These are phyloP conservation scores for Cladosporium sp. DNA, from an alignment of 2,329 filamentous ascomycete genomes.

Conservation along the genomic window DNA sequence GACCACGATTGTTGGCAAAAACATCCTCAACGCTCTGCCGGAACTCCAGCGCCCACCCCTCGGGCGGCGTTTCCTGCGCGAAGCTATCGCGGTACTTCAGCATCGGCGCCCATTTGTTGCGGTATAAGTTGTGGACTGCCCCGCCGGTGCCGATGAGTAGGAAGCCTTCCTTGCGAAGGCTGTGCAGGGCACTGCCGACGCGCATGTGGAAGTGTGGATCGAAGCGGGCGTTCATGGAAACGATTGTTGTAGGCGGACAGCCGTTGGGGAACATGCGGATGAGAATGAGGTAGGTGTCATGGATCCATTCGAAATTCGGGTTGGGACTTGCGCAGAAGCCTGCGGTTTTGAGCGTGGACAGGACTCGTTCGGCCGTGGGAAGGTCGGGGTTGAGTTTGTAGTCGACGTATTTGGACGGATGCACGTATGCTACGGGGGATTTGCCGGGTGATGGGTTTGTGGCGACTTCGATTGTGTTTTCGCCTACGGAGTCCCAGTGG, in stretches of 20 bases:
- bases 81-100: slow-evolving; percentile 59
- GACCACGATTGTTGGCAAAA: slow-evolving; percentile 50
- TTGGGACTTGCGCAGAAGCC: slow-evolving; percentile 54
- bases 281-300: slow-evolving; percentile 65
- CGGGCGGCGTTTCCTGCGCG: slow-evolving; percentile 55
- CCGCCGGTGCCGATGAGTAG: slow-evolving; percentile 58
- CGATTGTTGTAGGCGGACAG: slow-evolving; percentile 62
- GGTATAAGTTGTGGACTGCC: slow-evolving; percentile 65
- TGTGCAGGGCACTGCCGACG: slow-evolving; percentile 53
- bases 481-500: slow-evolving; percentile 58
- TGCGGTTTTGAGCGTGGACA: slow-evolving; percentile 45
- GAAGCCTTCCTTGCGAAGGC: slow-evolving; percentile 50
- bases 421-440: slow-evolving; percentile 61
- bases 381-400: slow-evolving; percentile 61
- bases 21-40: slow-evolving; percentile 60
- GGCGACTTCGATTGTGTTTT: slow-evolving; percentile 53
- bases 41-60: slow-evolving; percentile 59
- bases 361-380: slow-evolving; percentile 45
- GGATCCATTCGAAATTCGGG: slow-evolving; percentile 62
- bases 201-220: slow-evolving; percentile 54
- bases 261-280: slow-evolving; percentile 63
- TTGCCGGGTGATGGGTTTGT: slow-evolving; percentile 58
- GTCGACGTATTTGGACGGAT: slow-evolving; percentile 59
- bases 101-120: slow-evolving; percentile 63
- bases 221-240: slow-evolving; percentile 52